phyloP scores from a whole-genome alignment of 164 flowering plant genomes.

The Piper betle region DNA sequence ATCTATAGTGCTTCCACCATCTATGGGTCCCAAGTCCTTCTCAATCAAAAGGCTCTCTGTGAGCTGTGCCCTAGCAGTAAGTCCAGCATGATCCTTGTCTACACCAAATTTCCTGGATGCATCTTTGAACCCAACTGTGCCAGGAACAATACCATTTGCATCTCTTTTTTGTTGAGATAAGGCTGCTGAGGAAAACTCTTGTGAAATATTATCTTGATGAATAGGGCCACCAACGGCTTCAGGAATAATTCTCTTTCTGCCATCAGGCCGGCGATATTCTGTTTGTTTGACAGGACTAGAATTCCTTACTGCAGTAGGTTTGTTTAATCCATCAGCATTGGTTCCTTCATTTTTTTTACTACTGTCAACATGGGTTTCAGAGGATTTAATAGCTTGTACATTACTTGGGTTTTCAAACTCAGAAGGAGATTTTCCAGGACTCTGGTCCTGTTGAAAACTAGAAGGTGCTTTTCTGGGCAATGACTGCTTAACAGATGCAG shows the following conservation, averaged over 20 bases:
- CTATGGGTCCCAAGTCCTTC: constrained; percentile 53
- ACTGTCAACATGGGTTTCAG: constrained; percentile 37
- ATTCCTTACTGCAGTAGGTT: constrained; percentile 31
- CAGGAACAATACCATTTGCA: constrained; percentile 25
- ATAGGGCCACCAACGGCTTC: constrained; percentile 82
- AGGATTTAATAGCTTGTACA: constrained; percentile 15
- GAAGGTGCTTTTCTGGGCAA: constrained; percentile 38
- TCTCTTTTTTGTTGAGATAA: constrained; percentile 27
- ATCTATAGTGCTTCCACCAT: constrained; percentile 42
- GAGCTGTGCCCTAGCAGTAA: constrained; percentile 65
- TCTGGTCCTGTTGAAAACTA: constrained; percentile 29
- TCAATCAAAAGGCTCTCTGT: constrained; percentile 80
- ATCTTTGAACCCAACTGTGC: constrained; percentile 24
- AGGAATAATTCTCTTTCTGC: constrained; percentile 94
- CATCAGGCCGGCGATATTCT: constrained; percentile 96
- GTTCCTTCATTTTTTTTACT: constrained; percentile 36
- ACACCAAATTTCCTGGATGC: constrained; percentile 24
- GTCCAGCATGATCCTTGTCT: constrained; percentile 49
- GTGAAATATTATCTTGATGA: constrained; percentile 40
- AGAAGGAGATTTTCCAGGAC: constrained; percentile 32
- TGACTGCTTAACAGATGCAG: constrained; percentile 67
- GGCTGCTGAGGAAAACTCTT: constrained; percentile 28
- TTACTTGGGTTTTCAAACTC: constrained; percentile 16
- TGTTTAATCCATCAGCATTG: constrained; percentile 36
- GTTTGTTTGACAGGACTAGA: constrained; percentile 93